These are phyloP conservation scores for Fusarium papillatum DNA, from an alignment of 2,329 filamentous ascomycete genomes.

Conservation along the genomic window DNA sequence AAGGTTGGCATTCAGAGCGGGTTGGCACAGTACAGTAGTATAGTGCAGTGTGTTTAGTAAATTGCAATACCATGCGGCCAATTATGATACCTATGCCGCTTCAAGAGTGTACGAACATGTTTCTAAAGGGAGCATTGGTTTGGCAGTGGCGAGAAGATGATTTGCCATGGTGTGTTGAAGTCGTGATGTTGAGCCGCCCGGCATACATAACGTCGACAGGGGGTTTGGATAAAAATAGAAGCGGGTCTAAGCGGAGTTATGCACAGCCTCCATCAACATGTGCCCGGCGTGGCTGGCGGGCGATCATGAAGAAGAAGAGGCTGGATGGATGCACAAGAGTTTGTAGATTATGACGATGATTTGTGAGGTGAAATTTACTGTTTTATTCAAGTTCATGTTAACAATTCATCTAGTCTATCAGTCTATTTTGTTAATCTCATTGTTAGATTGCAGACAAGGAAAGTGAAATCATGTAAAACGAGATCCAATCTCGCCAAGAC, in stretches of 20 bases:
- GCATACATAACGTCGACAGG: constrained; percentile 19
- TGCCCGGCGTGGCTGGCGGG: constrained; percentile 11
- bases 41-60: neutral
- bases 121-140: neutral
- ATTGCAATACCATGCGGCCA: neutral
- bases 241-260: constrained; percentile 7
- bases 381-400: neutral
- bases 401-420: neutral
- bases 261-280: constrained; percentile 32
- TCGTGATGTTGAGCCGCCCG: constrained; percentile 29
- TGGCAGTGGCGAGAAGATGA: neutral
- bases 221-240: constrained; percentile 37
- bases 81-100: neutral
- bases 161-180: constrained; percentile 1
- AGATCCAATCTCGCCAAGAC: constrained; percentile 33
- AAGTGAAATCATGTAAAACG: constrained; percentile 17
- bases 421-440: neutral
- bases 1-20: neutral
- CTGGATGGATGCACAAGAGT: constrained; percentile 10
- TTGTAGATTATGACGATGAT: constrained; percentile 10
- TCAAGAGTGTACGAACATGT: neutral
- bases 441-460: constrained; percentile 2
- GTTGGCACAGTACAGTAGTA: neutral
- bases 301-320: constrained; percentile 15
- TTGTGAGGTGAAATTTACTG: neutral